phyloP scores from a whole-genome alignment of 306 rosid genomes.

The Malus orientalis region DNA sequence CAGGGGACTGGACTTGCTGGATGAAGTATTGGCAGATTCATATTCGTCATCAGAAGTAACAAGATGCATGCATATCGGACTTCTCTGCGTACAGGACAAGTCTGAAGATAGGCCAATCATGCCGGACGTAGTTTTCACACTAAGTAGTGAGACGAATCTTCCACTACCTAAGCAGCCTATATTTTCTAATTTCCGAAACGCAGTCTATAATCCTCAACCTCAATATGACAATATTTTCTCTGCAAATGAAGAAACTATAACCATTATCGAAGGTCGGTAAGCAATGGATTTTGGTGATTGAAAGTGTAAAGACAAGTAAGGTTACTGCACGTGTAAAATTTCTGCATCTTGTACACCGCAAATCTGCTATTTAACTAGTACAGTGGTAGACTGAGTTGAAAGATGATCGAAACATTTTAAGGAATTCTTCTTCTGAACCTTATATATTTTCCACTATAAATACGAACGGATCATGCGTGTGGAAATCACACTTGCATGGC shows the following conservation, averaged over 20 bases:
- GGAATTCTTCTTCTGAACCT: no score
- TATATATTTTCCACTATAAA: no score
- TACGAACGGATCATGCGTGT: no score
- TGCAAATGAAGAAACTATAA: not conserved
- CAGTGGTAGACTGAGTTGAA: no score
- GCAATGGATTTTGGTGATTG: not conserved
- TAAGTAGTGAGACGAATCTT: not conserved
- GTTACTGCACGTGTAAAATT: no score
- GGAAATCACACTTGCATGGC: no score
- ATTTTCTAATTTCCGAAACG: not conserved
- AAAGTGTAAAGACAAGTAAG: no score
- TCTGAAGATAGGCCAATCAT: slow-evolving; percentile 12
- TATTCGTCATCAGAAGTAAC: not conserved
- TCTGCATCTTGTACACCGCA: no score
- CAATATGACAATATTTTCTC: not conserved
- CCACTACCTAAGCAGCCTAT: slow-evolving; percentile 12
- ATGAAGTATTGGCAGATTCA: not conserved
- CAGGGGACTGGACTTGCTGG: slow-evolving; percentile 1
- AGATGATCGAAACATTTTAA: no score
- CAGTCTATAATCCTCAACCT: not conserved
- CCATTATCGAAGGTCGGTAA: not conserved
- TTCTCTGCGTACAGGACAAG: slow-evolving; percentile 18
- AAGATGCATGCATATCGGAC: slow-evolving; percentile 14
- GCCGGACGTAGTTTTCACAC: slow-evolving; percentile 2
- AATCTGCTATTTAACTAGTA: no score